These are phyloP conservation scores for Yamadazyma tumulicola DNA, from an alignment of 805 yeast species.

Conservation along the genomic window DNA sequence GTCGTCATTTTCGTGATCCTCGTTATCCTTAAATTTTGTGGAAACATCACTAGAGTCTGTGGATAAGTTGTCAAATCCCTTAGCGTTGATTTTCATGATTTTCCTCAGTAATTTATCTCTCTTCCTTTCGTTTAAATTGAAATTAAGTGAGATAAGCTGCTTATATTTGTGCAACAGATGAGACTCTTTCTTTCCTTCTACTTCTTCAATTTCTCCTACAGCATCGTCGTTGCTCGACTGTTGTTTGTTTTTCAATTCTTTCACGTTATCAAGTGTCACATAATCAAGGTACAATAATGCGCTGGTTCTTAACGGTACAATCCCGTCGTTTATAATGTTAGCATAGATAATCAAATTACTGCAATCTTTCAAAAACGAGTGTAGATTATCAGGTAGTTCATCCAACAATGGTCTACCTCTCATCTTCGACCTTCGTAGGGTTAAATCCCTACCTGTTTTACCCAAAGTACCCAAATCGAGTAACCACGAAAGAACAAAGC, in stretches of 20 bases:
- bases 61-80: conserved; percentile 15
- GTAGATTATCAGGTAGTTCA: conserved; percentile 39
- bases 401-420: conserved; percentile 34
- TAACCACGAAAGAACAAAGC: conserved; percentile 37
- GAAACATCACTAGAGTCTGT: neutral
- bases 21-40: conserved; percentile 1
- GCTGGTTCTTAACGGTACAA: conserved; percentile 43
- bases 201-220: conserved; percentile 32
- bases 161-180: conserved; percentile 12
- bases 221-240: conserved; percentile 8
- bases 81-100: conserved; percentile 20
- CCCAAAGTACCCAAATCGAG: conserved; percentile 44
- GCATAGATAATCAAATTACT: conserved; percentile 38
- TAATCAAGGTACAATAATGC: conserved; percentile 42
- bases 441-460: conserved; percentile 43
- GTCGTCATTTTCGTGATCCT: conserved; percentile 11
- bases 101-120: conserved; percentile 14
- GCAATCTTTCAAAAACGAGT: conserved; percentile 25
- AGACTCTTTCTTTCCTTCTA: conserved; percentile 4
- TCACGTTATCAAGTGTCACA: conserved; percentile 39
- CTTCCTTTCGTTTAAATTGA: conserved; percentile 12
- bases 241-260: conserved; percentile 19
- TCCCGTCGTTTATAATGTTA: conserved; percentile 44
- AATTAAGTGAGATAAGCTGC: conserved; percentile 17
- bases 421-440: conserved; percentile 32